Conservation (phyloP, 768 basidiomycete species). For the Inosperma sp. region DNA sequence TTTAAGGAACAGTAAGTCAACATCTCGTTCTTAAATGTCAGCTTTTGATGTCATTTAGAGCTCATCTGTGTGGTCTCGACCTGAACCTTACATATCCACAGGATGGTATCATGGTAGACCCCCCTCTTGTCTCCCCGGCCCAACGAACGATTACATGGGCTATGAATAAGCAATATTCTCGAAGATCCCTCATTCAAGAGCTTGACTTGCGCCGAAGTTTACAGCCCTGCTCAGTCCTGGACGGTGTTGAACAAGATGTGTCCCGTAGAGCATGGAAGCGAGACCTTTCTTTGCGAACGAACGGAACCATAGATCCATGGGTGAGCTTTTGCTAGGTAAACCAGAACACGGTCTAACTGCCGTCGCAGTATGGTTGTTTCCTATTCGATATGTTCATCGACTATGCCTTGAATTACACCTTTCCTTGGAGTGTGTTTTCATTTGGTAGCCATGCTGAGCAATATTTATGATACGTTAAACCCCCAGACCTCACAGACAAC, state of each 20-base stretch:
- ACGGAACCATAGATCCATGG: slow-evolving; percentile 55
- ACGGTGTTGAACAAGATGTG: slow-evolving; percentile 22
- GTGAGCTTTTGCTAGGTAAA: slow-evolving; percentile 24
- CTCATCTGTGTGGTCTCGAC: slow-evolving; percentile 59
- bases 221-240: slow-evolving; percentile 15
- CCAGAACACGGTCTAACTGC: neutral
- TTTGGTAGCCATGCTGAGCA: neutral
- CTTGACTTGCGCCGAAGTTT: slow-evolving; percentile 18
- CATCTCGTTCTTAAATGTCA: neutral
- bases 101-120: slow-evolving; percentile 43
- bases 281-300: slow-evolving; percentile 43
- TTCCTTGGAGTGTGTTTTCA: slow-evolving; percentile 49
- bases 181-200: slow-evolving; percentile 19
- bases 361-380: slow-evolving; percentile 56
- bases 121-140: slow-evolving; percentile 33
- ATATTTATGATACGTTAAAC: neutral
- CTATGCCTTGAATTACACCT: slow-evolving; percentile 69
- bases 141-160: slow-evolving; percentile 33
- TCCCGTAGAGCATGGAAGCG: slow-evolving; percentile 39
- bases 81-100: slow-evolving; percentile 70
- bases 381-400: slow-evolving; percentile 62
- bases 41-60: slow-evolving; percentile 30
- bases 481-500: slow-evolving; percentile 27
- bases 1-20: slow-evolving; percentile 60
- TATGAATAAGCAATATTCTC: slow-evolving; percentile 24